phyloP scores from a whole-genome alignment of 805 yeast species.

The Candida patagonica region DNA sequence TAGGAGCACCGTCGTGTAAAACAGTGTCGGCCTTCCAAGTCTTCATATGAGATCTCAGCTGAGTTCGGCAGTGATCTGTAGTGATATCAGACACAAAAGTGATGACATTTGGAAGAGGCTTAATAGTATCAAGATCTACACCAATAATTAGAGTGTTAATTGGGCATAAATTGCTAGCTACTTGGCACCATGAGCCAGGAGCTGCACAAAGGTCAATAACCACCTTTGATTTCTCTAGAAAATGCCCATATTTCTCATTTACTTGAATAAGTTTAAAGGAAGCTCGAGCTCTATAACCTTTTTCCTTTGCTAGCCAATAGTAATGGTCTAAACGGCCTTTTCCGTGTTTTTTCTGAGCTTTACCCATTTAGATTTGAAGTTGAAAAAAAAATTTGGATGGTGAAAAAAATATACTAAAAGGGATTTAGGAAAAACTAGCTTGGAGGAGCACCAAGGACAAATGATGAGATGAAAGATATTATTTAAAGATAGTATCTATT shows the following conservation, averaged over 20 bases:
- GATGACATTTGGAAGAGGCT: constrained; percentile 88
- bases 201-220: constrained; percentile 98
- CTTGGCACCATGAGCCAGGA: constrained; percentile 99
- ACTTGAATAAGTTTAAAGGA: constrained; percentile 92
- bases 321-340: constrained; percentile 99
- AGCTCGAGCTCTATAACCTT: constrained; percentile 98
- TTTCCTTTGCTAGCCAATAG: constrained; percentile 93
- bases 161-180: constrained; percentile 89
- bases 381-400: constrained; percentile 1
- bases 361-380: constrained; percentile 50
- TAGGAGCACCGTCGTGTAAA: constrained; percentile 99
- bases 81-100: constrained; percentile 96
- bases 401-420: too few relatives aligned
- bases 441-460: not conserved
- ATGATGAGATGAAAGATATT: not conserved
- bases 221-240: constrained; percentile 86
- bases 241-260: constrained; percentile 94
- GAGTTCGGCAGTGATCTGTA: constrained; percentile 94
- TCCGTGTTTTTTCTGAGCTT: constrained; percentile 86
- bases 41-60: constrained; percentile 88
- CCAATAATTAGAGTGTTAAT: constrained; percentile 89
- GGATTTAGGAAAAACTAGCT: not conserved
- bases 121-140: constrained; percentile 97
- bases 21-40: constrained; percentile 99
- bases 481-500: not conserved